Evolutionary conservation across 139 green algal genomes (phyloP), one percentile per base, ranked within the genome.

Genomic region (Volvox reticuliferus): DNA sequence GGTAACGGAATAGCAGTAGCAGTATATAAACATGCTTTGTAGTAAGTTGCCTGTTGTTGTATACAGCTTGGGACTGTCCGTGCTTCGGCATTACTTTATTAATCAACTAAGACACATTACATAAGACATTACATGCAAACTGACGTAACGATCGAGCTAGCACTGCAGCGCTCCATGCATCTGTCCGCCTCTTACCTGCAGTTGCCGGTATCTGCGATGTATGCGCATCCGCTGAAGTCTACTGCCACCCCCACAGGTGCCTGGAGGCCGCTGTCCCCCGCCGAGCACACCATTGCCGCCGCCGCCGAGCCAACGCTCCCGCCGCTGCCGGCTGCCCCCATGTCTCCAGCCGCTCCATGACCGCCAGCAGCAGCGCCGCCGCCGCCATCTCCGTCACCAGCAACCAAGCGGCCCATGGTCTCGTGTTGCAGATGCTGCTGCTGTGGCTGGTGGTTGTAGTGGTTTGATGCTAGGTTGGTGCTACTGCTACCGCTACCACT

Each of bases 161-260:
- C n/a, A n/a, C n/a, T n/a, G n/a, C n/a, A n/a, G n/a, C n/a, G n/a
- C n/a, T n/a, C n/a, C n/a, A n/a, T n/a, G n/a, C n/a, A n/a, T n/a
- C n/a, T n/a, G n/a, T n/a, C n/a, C n/a, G n/a, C n/a, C 44, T 5
- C 73, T 1, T 55, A 83, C 86, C 86, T 90, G 86, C 86, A 90
- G 71, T 90, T 50, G 0, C 86, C 86, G 1, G 86, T 90, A 55
- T 90, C 86, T 3, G 86, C 86, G 30, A 90, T 83, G 69, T 84
- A 90, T 18, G 86, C 86, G 1, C 24, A n/a, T 16, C 86, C 86
- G 22, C 20, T 69, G 36, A 76, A 44, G 73, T 90, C 86, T 55
- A 90, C 86, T 1, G 86, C 73, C 12, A 90, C 50, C 0, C 86
- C 86, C 73, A 90, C 86, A 13, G 86, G 86, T 24, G 86, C 71